These are phyloP conservation scores for Phytophthora litchii DNA, from an alignment of 352 stramenopile genomes.

Conservation along the genomic window DNA sequence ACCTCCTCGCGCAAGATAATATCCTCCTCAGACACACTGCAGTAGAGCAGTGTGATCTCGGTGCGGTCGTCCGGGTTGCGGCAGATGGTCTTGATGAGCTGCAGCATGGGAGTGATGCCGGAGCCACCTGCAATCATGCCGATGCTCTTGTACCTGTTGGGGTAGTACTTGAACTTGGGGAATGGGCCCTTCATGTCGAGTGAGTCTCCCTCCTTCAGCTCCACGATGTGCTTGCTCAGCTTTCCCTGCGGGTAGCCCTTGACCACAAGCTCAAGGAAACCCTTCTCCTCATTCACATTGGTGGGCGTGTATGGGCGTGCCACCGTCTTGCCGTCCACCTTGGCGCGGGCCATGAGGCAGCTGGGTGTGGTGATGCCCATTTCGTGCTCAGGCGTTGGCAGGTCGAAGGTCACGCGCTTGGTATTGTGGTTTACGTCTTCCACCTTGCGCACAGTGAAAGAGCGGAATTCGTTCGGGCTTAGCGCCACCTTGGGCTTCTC, in stretches of 20 bases:
- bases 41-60: slow-evolving; percentile 86
- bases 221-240: slow-evolving; percentile 88
- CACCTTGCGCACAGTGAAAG: slow-evolving; percentile 77
- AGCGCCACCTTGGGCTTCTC: slow-evolving; percentile 57
- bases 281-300: slow-evolving; percentile 85
- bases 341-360: slow-evolving; percentile 68
- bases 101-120: slow-evolving; percentile 91
- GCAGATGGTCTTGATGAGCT: slow-evolving; percentile 86
- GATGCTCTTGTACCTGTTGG: slow-evolving; percentile 91
- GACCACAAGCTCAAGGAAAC: slow-evolving; percentile 88
- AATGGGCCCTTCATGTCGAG: slow-evolving; percentile 93
- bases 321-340: slow-evolving; percentile 77
- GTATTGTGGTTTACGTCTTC: slow-evolving; percentile 79
- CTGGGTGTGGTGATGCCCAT: slow-evolving; percentile 71
- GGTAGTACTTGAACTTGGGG: slow-evolving; percentile 83
- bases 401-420: slow-evolving; percentile 76
- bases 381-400: slow-evolving; percentile 59
- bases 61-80: slow-evolving; percentile 85
- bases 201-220: slow-evolving; percentile 82
- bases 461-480: slow-evolving; percentile 64
- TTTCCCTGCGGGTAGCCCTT: slow-evolving; percentile 89
- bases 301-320: slow-evolving; percentile 89
- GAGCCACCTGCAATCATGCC: slow-evolving; percentile 91
- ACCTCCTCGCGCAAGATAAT: slow-evolving; percentile 91
- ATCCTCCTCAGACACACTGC: slow-evolving; percentile 86